Percentiles rank a stretch among this genome's conserved stretches.
Conservation (phyloP, 1,284 basidiomycete genomes). For the Salmacisia buchloeana region DNA sequence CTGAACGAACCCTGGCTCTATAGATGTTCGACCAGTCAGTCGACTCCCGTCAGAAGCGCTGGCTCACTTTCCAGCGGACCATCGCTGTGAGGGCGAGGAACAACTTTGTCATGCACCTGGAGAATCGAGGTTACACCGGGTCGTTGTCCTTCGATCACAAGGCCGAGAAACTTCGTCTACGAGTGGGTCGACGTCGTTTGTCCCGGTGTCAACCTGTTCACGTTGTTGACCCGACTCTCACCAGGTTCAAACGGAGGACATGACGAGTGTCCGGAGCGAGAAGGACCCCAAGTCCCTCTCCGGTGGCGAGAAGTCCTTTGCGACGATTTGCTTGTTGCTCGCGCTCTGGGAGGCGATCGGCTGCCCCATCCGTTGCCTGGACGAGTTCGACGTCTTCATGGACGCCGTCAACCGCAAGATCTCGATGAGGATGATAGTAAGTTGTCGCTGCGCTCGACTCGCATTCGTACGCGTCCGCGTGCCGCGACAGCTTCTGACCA, state of each 20-base stretch:
- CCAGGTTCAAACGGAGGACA: conserved; percentile 72
- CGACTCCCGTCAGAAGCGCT: conserved; percentile 63
- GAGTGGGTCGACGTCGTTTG: background rate
- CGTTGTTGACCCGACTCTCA: background rate
- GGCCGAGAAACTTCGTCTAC: conserved; percentile 51
- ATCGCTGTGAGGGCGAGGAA: conserved; percentile 76
- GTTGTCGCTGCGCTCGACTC: background rate
- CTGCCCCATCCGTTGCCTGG: conserved; percentile 87
- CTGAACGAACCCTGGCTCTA: background rate
- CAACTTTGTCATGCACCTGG: conserved; percentile 76
- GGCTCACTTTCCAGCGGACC: conserved; percentile 79
- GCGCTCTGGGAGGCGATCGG: conserved; percentile 92
- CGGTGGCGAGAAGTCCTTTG: conserved; percentile 94
- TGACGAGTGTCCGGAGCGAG: conserved; percentile 58
- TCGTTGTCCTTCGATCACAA: conserved; percentile 69
- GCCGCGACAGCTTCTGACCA: conserved; percentile 15
- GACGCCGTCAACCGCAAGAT: conserved; percentile 86
- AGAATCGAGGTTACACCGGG: conserved; percentile 63
- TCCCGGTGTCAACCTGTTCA: background rate
- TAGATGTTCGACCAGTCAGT: conserved; percentile 65
- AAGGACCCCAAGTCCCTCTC: conserved; percentile 57
- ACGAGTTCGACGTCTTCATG: conserved; percentile 81
- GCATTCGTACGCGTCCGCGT: conserved; percentile 23
- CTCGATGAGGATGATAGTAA: conserved; percentile 76
- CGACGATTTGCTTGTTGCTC: conserved; percentile 85